phyloP scores from a whole-genome alignment of 2,329 filamentous ascomycete species.

The Alternaria incomplexa region DNA sequence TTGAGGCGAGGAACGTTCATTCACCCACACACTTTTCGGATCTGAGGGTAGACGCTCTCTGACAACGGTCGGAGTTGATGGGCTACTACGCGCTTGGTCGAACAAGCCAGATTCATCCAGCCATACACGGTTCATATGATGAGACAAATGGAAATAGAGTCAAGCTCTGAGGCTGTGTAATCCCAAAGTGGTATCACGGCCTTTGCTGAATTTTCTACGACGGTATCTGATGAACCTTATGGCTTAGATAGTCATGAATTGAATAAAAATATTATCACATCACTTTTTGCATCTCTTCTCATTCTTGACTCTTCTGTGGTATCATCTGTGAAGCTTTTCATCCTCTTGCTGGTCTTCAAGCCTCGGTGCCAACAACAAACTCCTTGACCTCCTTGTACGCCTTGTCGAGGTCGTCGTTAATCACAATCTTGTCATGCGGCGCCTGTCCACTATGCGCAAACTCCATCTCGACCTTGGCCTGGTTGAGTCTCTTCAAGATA shows the following conservation, averaged over 20 bases:
- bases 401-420: constrained; percentile 59
- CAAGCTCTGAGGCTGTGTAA: constrained; percentile 84
- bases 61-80: constrained; percentile 13
- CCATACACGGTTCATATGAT: constrained; percentile 72
- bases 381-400: constrained; percentile 58
- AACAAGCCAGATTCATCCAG: constrained; percentile 67
- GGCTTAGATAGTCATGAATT: constrained; percentile 34
- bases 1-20: constrained; percentile 89
- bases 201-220: constrained; percentile 53
- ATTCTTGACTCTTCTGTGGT: constrained; percentile 5
- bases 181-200: constrained; percentile 55
- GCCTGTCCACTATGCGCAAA: constrained; percentile 48
- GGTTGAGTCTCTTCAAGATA: constrained; percentile 55
- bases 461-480: constrained; percentile 54
- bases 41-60: constrained; percentile 49
- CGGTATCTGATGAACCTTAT: constrained; percentile 55
- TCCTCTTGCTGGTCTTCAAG: constrained; percentile 14
- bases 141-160: constrained; percentile 90
- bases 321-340: constrained; percentile 7
- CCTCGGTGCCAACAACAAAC: constrained; percentile 55
- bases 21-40: constrained; percentile 48
- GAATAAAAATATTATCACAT: background rate
- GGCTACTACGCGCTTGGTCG: constrained; percentile 64
- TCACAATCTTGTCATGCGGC: constrained; percentile 60
- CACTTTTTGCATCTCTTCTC: background rate